Percentiles rank a stretch among this genome's conserved stretches.
Evolutionary conservation across 2,329 filamentous ascomycete genomes (phyloP).

Genomic region (Fusarium drepaniforme): DNA sequence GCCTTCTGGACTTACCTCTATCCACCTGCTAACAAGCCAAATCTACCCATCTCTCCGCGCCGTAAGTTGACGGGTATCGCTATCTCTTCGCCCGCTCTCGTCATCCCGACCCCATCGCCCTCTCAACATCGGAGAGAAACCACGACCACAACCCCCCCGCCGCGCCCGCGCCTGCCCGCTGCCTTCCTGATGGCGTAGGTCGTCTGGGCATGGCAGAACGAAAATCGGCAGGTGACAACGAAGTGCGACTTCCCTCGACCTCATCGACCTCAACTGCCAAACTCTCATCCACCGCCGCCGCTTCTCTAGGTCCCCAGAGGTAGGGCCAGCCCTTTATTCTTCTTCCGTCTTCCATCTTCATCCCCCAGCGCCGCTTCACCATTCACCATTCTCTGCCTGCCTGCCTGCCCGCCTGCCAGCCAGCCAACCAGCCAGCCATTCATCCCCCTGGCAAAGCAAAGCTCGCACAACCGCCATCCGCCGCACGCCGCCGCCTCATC

Average conservation of each 20-base stretch:
- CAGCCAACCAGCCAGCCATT: constrained; percentile 6
- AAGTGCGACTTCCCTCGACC: constrained; percentile 64
- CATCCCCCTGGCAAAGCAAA: neutral
- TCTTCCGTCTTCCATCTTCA: constrained; percentile 28
- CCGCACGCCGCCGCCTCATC: constrained; percentile 14
- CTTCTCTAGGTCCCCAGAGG: constrained; percentile 42
- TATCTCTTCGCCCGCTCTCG: constrained; percentile 23
- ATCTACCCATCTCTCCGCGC: constrained; percentile 18
- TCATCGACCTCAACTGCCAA: constrained; percentile 49
- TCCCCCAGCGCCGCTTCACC: constrained; percentile 18
- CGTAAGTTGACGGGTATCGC: constrained; percentile 23
- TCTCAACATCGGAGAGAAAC: constrained; percentile 34
- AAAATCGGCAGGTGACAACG: constrained; percentile 68
- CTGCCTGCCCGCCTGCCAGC: neutral
- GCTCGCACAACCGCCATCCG: neutral
- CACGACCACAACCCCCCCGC: constrained; percentile 35
- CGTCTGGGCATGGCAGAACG: constrained; percentile 74
- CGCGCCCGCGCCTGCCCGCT: constrained; percentile 49
- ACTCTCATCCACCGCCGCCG: constrained; percentile 37
- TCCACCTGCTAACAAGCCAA: constrained; percentile 10
- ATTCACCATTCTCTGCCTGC: constrained; percentile 8
- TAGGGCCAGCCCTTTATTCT: constrained; percentile 41
- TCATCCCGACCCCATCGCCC: constrained; percentile 30
- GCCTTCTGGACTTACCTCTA: constrained; percentile 1
- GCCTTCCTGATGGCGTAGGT: constrained; percentile 73